A percentile compares a stretch with the other conserved stretches of the same genome.
Conservation (phyloP, 2,329 filamentous ascomycete species). For the Trichoderma sp. region DNA sequence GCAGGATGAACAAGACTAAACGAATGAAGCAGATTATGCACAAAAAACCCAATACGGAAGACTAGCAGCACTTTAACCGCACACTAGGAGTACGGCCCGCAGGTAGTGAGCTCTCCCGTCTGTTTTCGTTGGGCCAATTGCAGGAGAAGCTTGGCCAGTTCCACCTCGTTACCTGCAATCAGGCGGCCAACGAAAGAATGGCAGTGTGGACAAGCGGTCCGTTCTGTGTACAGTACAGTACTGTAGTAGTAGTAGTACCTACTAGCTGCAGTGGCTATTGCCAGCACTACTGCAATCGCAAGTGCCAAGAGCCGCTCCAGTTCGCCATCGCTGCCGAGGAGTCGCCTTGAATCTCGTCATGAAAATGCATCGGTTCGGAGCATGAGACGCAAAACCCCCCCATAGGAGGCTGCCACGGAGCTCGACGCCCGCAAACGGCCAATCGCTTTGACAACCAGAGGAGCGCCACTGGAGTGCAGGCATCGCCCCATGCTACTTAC, state of each 20-base stretch:
- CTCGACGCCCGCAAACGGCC: background rate
- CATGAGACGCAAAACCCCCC: background rate
- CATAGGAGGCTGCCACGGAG: constrained; percentile 11
- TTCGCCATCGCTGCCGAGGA: background rate
- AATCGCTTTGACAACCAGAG: background rate
- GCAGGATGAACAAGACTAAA: constrained; percentile 13
- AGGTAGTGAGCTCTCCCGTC: background rate
- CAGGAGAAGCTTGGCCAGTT: background rate
- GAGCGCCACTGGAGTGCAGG: background rate
- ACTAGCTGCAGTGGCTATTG: constrained; percentile 1
- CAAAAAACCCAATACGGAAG: constrained; percentile 6
- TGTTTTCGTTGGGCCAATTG: background rate
- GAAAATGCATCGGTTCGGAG: background rate
- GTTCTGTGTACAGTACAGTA: too few relatives aligned
- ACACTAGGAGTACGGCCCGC: constrained; percentile 15
- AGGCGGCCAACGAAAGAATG: constrained; percentile 8
- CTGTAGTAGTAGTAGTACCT: too few relatives aligned
- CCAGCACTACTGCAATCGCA: background rate
- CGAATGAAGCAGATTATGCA: constrained; percentile 5
- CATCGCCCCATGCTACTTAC: background rate
- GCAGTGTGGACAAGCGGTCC: background rate
- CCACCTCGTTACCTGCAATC: background rate
- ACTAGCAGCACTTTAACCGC: constrained; percentile 10
- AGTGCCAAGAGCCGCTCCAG: background rate
- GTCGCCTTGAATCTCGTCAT: background rate